Base-by-base conservation (phyloP, 257 asterid species). In the Primulina eburnea region DNA sequence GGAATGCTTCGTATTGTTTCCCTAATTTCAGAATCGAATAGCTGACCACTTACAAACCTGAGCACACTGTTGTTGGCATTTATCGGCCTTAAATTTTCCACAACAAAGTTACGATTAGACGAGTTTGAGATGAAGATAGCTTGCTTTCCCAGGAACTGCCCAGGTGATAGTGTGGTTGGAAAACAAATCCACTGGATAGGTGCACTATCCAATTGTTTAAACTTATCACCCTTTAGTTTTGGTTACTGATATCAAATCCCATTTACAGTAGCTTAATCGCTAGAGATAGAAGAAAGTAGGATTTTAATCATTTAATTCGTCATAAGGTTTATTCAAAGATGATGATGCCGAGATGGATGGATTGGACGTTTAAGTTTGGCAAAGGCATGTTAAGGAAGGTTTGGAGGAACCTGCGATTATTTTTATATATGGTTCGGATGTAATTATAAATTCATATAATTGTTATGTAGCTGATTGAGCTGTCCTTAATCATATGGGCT, bases 91-190 rank as follows among this genome's bases (percentile, higher is more conserved):
- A 7, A 24, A 28, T 37, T 69, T 64, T 37, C 17, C 8, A 16
- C 34, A 26, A 16, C 37, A 37, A 8, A 37, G 12, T 9, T 8
- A 34, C 8, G 47, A 1, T 29, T 14, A 26, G 67, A 40, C 28
- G 16, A 6, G 60, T 28, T 40, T 11, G 17, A 10, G 74, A 52
- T 60, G 74, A 30, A 47, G 63, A 8, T 47, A 66, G 26, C 43
- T 65, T 56, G 60, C 61, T 71, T 38, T 21, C 47, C 55, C 12
- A 50, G 12, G 66, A 64, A 38, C 62, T 20, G 53, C 16, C 35
- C 32, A 56, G 47, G 52, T 40, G 11, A 40, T 14, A 40, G 52
- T 40, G 52, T 10, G 52, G 52, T 11, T 40, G 52, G 17, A 40
- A 11, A 40, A 40, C 52, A 40, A 40, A 40, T 40, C 17, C 52